phyloP scores from a whole-genome alignment of 1,284 basidiomycete species.

The Mrakiaceae sp. region DNA sequence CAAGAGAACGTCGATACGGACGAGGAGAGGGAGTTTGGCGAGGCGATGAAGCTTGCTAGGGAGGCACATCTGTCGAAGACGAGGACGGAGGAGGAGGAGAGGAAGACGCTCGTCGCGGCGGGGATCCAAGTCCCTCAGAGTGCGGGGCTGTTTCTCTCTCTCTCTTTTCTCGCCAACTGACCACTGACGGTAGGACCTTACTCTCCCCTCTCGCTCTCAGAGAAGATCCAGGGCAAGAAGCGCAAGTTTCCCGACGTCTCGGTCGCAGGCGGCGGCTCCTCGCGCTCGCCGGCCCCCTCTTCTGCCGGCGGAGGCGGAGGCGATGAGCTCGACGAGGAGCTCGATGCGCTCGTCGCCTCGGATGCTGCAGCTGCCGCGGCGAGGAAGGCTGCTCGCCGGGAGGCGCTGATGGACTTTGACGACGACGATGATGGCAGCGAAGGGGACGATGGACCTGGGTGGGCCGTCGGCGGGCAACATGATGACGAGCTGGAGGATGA shows the following conservation, averaged over 20 bases:
- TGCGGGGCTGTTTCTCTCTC: background rate
- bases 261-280: background rate
- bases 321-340: constrained; percentile 11
- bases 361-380: background rate
- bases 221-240: background rate
- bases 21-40: constrained; percentile 38
- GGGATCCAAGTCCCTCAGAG: background rate
- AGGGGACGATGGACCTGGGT: background rate
- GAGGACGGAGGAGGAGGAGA: background rate
- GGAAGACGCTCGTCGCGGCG: background rate
- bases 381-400: background rate
- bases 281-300: background rate
- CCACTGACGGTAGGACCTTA: background rate
- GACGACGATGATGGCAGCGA: background rate
- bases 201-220: background rate
- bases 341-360: constrained; percentile 2
- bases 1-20: constrained; percentile 23
- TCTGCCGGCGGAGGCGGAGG: background rate
- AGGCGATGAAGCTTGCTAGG: constrained; percentile 38
- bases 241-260: background rate
- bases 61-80: constrained; percentile 1
- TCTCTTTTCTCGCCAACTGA: background rate
- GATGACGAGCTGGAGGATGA: background rate
- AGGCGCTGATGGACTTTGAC: background rate
- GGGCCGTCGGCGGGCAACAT: background rate